A percentile compares a stretch with the other conserved stretches of the same genome.
Evolutionary conservation across 2,329 filamentous ascomycete species (phyloP).

Genomic region (Sclerotinia sclerotiorum): DNA sequence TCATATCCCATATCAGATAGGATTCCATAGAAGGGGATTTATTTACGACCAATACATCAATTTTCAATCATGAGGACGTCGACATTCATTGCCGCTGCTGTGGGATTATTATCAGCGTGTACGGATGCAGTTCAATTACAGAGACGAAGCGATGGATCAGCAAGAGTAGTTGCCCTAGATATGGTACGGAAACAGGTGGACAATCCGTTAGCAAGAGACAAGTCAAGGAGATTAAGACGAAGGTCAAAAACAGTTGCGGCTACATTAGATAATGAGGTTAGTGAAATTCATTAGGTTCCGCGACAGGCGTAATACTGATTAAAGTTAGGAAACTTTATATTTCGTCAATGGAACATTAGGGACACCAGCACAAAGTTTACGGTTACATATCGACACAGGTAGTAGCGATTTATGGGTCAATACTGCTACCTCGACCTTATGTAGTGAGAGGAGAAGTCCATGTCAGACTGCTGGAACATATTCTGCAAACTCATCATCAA

Average conservation of each 20-base stretch:
- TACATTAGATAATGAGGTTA: conserved; percentile 57
- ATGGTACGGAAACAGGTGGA: conserved; percentile 33
- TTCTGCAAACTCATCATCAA: conserved; percentile 68
- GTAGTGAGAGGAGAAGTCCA: conserved; percentile 48
- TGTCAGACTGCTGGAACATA: conserved; percentile 68
- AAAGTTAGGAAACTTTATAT: conserved; percentile 58
- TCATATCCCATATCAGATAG: conserved; percentile 8
- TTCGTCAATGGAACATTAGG: conserved; percentile 63
- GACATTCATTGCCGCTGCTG: conserved; percentile 33
- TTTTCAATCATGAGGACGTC: conserved; percentile 35
- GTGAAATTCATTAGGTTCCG: not conserved
- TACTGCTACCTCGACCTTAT: conserved; percentile 59
- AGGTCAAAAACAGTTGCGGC: conserved; percentile 48
- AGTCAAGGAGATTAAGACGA: conserved; percentile 46
- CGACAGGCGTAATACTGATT: conserved; percentile 31
- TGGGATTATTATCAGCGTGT: conserved; percentile 34
- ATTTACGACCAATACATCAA: not conserved
- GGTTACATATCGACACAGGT: conserved; percentile 65
- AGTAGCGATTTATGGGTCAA: conserved; percentile 74
- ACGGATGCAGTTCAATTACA: conserved; percentile 37
- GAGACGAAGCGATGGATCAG: conserved; percentile 34
- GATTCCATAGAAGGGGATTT: conserved; percentile 11
- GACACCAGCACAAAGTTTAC: conserved; percentile 58
- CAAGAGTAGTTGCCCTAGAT: conserved; percentile 39
- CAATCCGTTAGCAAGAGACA: conserved; percentile 37